Evolutionary conservation across 129 eudicot genomes (phyloP).

Genomic region (Tanacetum coccineum): DNA sequence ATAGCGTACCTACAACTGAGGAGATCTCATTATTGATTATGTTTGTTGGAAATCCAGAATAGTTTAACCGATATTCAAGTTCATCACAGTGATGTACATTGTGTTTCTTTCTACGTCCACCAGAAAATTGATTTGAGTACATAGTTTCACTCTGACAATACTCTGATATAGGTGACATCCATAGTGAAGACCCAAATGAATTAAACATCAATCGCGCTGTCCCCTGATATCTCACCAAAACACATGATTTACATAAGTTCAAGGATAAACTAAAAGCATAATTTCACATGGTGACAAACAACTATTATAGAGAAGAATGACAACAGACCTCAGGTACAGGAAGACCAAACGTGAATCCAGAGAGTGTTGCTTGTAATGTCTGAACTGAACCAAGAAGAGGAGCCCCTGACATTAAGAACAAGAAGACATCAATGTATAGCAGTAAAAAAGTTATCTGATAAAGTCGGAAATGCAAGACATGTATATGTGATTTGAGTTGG

Average conservation of each 20-base stretch:
- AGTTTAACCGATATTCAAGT: conserved; percentile 54
- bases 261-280: conserved; percentile 12
- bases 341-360: conserved; percentile 86
- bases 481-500: conserved; percentile 22
- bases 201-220: conserved; percentile 96
- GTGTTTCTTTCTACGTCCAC: conserved; percentile 46
- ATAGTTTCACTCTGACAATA: conserved; percentile 71
- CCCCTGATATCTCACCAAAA: too few relatives aligned
- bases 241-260: conserved; percentile 23
- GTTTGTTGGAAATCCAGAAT: conserved; percentile 94
- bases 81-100: conserved; percentile 59
- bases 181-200: conserved; percentile 86
- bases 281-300: background rate
- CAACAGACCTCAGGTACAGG: conserved; percentile 82
- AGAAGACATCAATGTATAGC: conserved; percentile 14
- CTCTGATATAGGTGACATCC: conserved; percentile 90
- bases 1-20: too few relatives aligned
- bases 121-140: conserved; percentile 64
- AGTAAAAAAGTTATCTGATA: conserved; percentile 14
- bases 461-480: background rate
- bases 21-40: too few relatives aligned
- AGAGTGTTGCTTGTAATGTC: conserved; percentile 73
- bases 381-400: conserved; percentile 91
- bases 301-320: background rate
- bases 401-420: conserved; percentile 56